Evolutionary conservation across 2,329 filamentous ascomycete genomes (phyloP).

Genomic region (Diaporthe sp.): DNA sequence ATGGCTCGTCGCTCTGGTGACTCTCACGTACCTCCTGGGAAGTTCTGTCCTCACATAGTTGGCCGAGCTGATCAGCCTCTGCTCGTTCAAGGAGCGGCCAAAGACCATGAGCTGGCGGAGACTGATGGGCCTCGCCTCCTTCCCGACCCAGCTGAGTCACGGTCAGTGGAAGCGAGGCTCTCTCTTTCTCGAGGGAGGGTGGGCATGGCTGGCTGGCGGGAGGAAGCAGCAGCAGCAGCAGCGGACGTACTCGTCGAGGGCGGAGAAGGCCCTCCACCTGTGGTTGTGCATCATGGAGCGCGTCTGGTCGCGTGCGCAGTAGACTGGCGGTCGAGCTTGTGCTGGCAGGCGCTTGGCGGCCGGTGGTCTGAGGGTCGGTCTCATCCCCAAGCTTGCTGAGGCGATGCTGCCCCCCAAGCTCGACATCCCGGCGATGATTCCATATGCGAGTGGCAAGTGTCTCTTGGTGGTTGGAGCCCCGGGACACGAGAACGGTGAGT

Average conservation of each 20-base stretch:
- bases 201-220: constrained; percentile 27
- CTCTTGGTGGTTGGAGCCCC: neutral
- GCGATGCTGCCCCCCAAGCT: constrained; percentile 35
- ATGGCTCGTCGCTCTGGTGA: neutral
- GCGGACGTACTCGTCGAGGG: constrained; percentile 71
- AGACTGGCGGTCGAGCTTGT: constrained; percentile 30
- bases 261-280: constrained; percentile 74
- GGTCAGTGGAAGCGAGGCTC: constrained; percentile 35
- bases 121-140: constrained; percentile 94
- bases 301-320: constrained; percentile 31
- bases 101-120: constrained; percentile 97
- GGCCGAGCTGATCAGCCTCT: constrained; percentile 89
- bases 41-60: constrained; percentile 98
- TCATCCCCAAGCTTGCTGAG: constrained; percentile 26
- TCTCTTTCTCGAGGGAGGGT: constrained; percentile 17
- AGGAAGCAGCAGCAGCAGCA: constrained; percentile 26
- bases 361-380: neutral
- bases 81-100: constrained; percentile 91
- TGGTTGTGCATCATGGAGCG: constrained; percentile 46
- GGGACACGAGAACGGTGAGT: neutral
- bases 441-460: constrained; percentile 36
- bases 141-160: constrained; percentile 85
- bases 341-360: constrained; percentile 15
- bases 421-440: constrained; percentile 36
- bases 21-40: constrained; percentile 75